Percentiles rank a stretch among this genome's conserved stretches.
Evolutionary conservation across 257 asterid species (phyloP).

Genomic region (Gynochthodes officinalis): DNA sequence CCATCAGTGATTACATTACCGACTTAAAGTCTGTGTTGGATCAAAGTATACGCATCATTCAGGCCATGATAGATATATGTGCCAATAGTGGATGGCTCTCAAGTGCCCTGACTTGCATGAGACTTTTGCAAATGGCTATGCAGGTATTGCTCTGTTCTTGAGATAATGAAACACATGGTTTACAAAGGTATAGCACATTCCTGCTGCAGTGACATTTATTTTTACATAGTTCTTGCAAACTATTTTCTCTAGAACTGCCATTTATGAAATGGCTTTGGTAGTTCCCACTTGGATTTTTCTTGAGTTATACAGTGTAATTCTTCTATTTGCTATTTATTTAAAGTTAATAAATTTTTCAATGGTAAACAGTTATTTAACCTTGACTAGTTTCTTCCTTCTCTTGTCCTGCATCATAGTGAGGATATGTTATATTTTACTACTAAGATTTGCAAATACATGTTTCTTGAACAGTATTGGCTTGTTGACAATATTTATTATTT

Average conservation of each 20-base stretch:
- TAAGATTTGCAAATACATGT: too few species aligned
- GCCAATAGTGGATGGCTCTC: constrained; percentile 99
- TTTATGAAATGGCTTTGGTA: background rate
- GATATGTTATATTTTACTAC: too few species aligned
- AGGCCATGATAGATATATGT: constrained; percentile 98
- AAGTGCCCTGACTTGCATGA: constrained; percentile 84
- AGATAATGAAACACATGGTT: background rate
- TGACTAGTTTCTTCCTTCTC: too few species aligned
- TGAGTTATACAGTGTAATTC: background rate
- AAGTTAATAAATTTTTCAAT: background rate
- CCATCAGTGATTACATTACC: constrained; percentile 85
- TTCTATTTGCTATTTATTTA: too few species aligned
- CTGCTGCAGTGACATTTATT: background rate
- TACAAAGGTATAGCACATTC: background rate
- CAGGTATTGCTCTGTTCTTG: constrained; percentile 55
- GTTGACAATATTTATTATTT: too few species aligned
- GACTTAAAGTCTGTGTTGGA: constrained; percentile 93
- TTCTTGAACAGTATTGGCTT: too few species aligned
- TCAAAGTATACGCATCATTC: constrained; percentile 93
- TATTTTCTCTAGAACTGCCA: background rate
- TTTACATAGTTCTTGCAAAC: background rate
- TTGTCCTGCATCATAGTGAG: too few species aligned
- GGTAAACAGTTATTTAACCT: too few species aligned
- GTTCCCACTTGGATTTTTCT: background rate
- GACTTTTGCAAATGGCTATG: constrained; percentile 96